Percentiles rank a stretch among this genome's conserved stretches.
Conservation (phyloP, 2,329 filamentous ascomycete genomes). For the Beauveria sp. region DNA sequence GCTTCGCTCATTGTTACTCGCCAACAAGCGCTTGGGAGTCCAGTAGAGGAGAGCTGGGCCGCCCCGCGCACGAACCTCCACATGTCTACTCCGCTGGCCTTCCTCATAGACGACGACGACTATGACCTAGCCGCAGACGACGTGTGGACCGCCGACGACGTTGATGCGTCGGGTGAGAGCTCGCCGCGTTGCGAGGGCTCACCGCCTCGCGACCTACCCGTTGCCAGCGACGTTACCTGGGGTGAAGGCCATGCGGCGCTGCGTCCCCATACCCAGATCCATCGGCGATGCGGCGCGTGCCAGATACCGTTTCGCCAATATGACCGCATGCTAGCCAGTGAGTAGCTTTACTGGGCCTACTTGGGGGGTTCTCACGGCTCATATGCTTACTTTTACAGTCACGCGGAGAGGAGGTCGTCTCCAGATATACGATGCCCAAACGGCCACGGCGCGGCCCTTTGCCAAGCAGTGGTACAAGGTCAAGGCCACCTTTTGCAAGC, state of each 20-base stretch:
- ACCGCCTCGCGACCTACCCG: background rate
- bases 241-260: background rate
- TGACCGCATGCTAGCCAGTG: constrained; percentile 4
- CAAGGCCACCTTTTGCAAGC: constrained; percentile 1
- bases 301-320: constrained; percentile 2
- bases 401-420: background rate
- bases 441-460: background rate
- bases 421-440: constrained; percentile 1
- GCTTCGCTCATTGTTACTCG: background rate
- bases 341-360: background rate
- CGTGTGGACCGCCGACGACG: background rate
- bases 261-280: constrained; percentile 8
- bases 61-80: background rate
- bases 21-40: no score
- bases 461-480: constrained; percentile 6
- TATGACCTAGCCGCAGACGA: background rate
- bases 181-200: background rate
- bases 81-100: background rate
- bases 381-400: background rate
- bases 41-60: no score
- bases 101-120: background rate
- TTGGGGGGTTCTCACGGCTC: background rate
- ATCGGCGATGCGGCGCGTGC: constrained; percentile 1
- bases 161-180: background rate
- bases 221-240: background rate